Evolutionary conservation across 768 basidiomycete genomes (phyloP), one percentile per base, ranked within the genome.

Genomic region (Mycena amicta): DNA sequence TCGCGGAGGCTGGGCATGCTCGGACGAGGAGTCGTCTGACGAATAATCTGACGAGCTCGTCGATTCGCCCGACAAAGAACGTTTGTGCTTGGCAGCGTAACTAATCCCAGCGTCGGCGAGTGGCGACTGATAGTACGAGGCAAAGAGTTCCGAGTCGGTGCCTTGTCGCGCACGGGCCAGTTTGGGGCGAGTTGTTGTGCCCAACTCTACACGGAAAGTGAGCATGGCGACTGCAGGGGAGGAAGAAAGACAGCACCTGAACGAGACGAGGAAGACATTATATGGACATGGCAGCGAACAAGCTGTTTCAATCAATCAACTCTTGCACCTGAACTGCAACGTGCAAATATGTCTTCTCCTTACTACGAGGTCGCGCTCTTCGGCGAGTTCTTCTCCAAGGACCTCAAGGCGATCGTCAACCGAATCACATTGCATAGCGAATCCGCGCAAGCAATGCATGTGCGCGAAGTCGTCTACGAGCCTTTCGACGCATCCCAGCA

Each of bases 341-440:
- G 43, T 45, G 43, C 43, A 16, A 55, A 47, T 50, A 83, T 83
- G 82, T 76, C 81, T 39, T 77, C 79, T 12, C 85, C 88, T 67
- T 80, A 79, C 52, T 93, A 92, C 68, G 90, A 93, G 76, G 88
- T 92, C 56, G 88, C 89, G 0, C 84, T 93, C 60, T 90, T 88
- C 55, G 91, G 89, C 60, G 90, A 91, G 67, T 92, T 93, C 76
- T 90, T 88, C 61, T 71, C 89, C 29, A 80, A 84, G 43, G 90
- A 93, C 63, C 84, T 93, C 39, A 84, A 86, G 67, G 74, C 88
- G 0, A 86, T 93, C 61, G 78, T 93, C 53, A 90, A 93, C 71
- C 83, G 92, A 33, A 85, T 93, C 57, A 91, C 92, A 12, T 80
- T 94, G 23, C 87, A 91, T 67, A 85, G 85, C 75, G 91, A 93